Conservation (phyloP, 108 stramenopile species). For the Cyclotella kingstonii region DNA sequence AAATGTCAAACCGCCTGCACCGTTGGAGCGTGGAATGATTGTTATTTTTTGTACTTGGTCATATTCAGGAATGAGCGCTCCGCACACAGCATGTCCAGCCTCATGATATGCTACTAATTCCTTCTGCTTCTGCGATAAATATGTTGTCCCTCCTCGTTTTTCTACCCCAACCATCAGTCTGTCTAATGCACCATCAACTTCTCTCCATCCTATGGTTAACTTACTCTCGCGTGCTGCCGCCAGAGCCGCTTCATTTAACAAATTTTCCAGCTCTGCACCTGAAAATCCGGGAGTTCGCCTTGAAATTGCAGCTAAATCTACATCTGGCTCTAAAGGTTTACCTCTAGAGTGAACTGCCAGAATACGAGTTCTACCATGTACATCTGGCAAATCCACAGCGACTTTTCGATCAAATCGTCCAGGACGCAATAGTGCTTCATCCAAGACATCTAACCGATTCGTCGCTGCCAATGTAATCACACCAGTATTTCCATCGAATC, state of each 20-base stretch:
- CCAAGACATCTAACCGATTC: slow-evolving; percentile 95
- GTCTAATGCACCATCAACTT: slow-evolving; percentile 96
- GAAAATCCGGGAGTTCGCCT: slow-evolving; percentile 95
- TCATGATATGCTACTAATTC: slow-evolving; percentile 95
- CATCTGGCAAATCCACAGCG: slow-evolving; percentile 93
- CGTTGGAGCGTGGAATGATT: slow-evolving; percentile 92
- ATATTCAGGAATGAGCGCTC: slow-evolving; percentile 85
- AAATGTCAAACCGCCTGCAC: slow-evolving; percentile 93
- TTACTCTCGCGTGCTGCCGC: slow-evolving; percentile 75
- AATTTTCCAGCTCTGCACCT: slow-evolving; percentile 95
- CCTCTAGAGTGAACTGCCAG: slow-evolving; percentile 92
- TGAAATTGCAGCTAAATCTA: slow-evolving; percentile 88
- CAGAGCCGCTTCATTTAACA: slow-evolving; percentile 98
- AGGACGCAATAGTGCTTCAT: slow-evolving; percentile 93
- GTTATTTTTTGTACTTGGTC: slow-evolving; percentile 97
- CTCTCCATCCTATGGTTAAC: slow-evolving; percentile 84
- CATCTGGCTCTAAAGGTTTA: slow-evolving; percentile 90
- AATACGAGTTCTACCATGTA: slow-evolving; percentile 88
- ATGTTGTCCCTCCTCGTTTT: slow-evolving; percentile 86
- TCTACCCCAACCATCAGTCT: slow-evolving; percentile 96
- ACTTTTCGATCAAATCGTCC: slow-evolving; percentile 98
- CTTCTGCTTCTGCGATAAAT: slow-evolving; percentile 61
- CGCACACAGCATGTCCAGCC: slow-evolving; percentile 94
- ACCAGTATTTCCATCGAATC: slow-evolving; percentile 93
- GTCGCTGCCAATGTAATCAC: slow-evolving; percentile 98